phyloP scores from a whole-genome alignment of 2,329 filamentous ascomycete genomes.

The Trichophyton schoenleinii region DNA sequence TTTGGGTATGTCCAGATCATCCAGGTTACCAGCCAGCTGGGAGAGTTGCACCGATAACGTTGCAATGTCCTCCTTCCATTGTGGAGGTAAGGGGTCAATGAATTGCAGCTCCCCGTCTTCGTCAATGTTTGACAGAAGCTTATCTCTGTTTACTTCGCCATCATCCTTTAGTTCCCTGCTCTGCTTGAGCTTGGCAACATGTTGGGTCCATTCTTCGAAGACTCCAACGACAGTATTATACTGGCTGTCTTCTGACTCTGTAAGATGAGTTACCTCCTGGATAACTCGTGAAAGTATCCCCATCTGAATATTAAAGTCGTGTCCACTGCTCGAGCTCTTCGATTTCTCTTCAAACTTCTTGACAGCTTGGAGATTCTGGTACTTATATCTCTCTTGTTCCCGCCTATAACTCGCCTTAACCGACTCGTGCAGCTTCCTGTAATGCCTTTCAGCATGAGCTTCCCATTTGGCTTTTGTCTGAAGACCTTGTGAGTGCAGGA shows the following conservation, averaged over 20 bases:
- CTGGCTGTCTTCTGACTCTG: slow-evolving; percentile 17
- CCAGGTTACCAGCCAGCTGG: slow-evolving; percentile 24
- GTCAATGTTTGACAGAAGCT: slow-evolving; percentile 7
- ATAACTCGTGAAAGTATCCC: slow-evolving; percentile 29
- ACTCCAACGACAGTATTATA: slow-evolving; percentile 21
- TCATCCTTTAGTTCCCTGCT: neutral
- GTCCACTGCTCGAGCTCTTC: slow-evolving; percentile 17
- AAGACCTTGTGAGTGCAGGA: slow-evolving; percentile 25
- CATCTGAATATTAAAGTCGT: slow-evolving; percentile 26
- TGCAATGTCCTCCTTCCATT: slow-evolving; percentile 26
- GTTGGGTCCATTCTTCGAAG: slow-evolving; percentile 29
- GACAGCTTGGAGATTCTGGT: slow-evolving; percentile 26
- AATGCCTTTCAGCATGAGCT: slow-evolving; percentile 18
- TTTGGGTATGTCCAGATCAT: slow-evolving; percentile 26
- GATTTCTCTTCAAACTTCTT: slow-evolving; percentile 24
- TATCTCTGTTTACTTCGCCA: neutral
- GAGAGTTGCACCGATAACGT: slow-evolving; percentile 24
- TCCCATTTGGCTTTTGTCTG: slow-evolving; percentile 23
- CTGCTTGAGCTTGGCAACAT: slow-evolving; percentile 16
- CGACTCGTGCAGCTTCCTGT: slow-evolving; percentile 25
- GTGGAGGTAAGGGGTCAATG: slow-evolving; percentile 23
- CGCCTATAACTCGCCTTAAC: slow-evolving; percentile 25
- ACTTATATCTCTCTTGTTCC: slow-evolving; percentile 24
- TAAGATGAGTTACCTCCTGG: slow-evolving; percentile 28
- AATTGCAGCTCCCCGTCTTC: slow-evolving; percentile 17